Evolutionary conservation across 305 asterid species (phyloP).

Genomic region (Euphrasia arctica): DNA sequence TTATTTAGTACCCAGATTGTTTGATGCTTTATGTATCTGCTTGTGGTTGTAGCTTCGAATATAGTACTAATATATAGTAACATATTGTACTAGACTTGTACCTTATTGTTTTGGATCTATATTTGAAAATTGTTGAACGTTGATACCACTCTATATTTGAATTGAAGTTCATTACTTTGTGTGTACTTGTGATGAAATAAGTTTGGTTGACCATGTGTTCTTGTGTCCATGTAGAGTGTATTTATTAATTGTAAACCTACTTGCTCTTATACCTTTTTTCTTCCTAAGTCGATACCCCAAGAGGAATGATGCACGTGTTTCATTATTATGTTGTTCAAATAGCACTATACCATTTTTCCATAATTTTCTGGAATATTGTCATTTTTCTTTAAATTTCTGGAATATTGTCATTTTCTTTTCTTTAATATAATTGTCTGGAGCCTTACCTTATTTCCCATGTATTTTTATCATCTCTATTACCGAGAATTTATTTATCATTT

Average conservation of each 20-base stretch:
- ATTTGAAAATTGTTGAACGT: constrained; percentile 3
- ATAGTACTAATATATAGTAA: neutral
- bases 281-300: constrained; percentile 6
- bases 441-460: constrained; percentile 1
- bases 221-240: constrained; percentile 4
- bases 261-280: constrained; percentile 15
- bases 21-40: neutral
- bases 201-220: constrained; percentile 13
- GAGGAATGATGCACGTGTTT: neutral
- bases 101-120: neutral
- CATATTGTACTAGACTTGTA: neutral
- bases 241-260: constrained; percentile 16
- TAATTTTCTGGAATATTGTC: constrained; percentile 2
- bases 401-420: constrained; percentile 14
- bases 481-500: constrained; percentile 13
- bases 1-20: neutral
- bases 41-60: neutral
- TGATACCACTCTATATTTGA: constrained; percentile 6
- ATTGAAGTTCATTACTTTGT: constrained; percentile 11
- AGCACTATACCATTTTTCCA: constrained; percentile 7
- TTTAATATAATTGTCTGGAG: constrained; percentile 15
- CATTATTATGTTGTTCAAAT: constrained; percentile 14
- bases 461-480: constrained; percentile 5
- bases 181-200: constrained; percentile 16
- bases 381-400: constrained; percentile 7